These are phyloP conservation scores for Plasmodium berghei DNA, from an alignment of 169 alveolate genomes.

Conservation along the genomic window DNA sequence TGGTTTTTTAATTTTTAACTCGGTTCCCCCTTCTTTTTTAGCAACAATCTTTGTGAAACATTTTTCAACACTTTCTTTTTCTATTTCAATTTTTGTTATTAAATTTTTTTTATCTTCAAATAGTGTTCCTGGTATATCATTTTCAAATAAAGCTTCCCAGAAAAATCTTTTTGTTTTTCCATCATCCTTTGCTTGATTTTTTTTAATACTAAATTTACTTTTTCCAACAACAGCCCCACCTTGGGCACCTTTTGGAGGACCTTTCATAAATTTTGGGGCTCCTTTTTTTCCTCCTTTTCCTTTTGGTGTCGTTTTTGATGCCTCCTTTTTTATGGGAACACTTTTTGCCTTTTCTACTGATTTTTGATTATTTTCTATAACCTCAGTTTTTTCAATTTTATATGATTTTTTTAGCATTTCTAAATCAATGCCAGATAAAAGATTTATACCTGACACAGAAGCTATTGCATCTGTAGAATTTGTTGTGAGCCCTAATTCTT, in stretches of 20 bases:
- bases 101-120: conserved; percentile 87
- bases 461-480: conserved; percentile 58
- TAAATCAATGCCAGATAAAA: conserved; percentile 78
- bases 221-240: conserved; percentile 78
- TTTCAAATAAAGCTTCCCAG: conserved; percentile 93
- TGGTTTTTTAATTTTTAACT: conserved; percentile 51
- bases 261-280: conserved; percentile 82
- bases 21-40: conserved; percentile 30
- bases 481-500: conserved; percentile 73
- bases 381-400: conserved; percentile 77
- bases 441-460: conserved; percentile 30
- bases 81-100: conserved; percentile 83
- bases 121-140: conserved; percentile 90
- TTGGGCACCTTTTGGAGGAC: conserved; percentile 83
- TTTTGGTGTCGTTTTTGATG: conserved; percentile 49
- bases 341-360: conserved; percentile 74
- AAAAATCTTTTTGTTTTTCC: conserved; percentile 91
- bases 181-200: conserved; percentile 79
- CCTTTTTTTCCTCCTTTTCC: conserved; percentile 79
- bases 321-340: conserved; percentile 66
- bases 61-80: conserved; percentile 86
- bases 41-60: conserved; percentile 83
- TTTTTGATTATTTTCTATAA: conserved; percentile 62
- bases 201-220: conserved; percentile 46
- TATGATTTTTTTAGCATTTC: conserved; percentile 80